Evolutionary conservation across 257 asterid species (phyloP).

Genomic region (Solanum virginianum): DNA sequence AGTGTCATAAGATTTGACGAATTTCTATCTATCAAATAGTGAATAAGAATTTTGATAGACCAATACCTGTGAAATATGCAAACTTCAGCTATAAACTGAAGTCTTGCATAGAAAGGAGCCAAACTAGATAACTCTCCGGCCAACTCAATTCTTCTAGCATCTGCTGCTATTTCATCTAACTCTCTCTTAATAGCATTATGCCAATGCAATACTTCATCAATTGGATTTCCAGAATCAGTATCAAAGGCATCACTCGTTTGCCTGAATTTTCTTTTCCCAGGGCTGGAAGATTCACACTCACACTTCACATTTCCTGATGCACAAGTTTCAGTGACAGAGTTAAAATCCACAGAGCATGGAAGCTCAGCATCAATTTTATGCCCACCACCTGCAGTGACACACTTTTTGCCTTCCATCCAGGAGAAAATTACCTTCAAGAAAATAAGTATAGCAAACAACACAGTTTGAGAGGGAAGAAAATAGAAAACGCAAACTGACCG

Average conservation of each 20-base stretch:
- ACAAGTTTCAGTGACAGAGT: not conserved
- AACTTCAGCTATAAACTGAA: constrained; percentile 34
- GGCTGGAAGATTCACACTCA: constrained; percentile 11
- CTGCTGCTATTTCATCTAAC: constrained; percentile 20
- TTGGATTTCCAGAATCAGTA: constrained; percentile 11
- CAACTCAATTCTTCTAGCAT: constrained; percentile 25
- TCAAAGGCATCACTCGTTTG: constrained; percentile 9
- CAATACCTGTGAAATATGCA: constrained; percentile 39
- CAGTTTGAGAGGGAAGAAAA: not conserved
- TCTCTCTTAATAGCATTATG: constrained; percentile 32
- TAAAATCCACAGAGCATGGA: not conserved
- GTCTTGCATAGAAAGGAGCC: constrained; percentile 19
- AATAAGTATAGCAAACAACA: not conserved
- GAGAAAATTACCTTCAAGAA: constrained; percentile 29
- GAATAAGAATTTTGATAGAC: not conserved
- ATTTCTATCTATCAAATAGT: not conserved
- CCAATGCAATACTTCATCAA: constrained; percentile 36
- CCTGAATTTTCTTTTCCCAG: constrained; percentile 21
- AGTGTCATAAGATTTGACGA: not conserved
- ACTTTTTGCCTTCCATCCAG: constrained; percentile 22
- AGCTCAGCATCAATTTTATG: not conserved
- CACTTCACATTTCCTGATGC: constrained; percentile 3
- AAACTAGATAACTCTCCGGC: constrained; percentile 33
- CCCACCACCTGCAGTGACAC: not conserved
- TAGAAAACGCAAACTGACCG: not conserved